A percentile compares a stretch with the other conserved stretches of the same genome.
These are phyloP conservation scores for Trichocladium antarcticum DNA, from an alignment of 495 filamentous ascomycete genomes.

Conservation along the genomic window DNA sequence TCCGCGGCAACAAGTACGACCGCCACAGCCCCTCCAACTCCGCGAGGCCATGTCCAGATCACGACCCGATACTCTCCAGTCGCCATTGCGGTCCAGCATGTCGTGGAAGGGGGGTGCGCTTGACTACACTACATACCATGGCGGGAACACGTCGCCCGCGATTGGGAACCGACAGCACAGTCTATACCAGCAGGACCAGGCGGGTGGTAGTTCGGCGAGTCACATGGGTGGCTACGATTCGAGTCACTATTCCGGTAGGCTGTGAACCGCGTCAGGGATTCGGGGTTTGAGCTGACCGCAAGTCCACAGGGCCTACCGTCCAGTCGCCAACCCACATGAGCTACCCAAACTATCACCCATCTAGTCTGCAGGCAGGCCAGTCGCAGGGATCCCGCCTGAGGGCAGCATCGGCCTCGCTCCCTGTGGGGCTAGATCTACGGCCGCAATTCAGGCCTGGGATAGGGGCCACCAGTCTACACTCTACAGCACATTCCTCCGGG, in stretches of 20 bases:
- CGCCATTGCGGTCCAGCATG: slow-evolving; percentile 49
- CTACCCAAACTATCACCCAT: slow-evolving; percentile 31
- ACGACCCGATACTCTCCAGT: slow-evolving; percentile 47
- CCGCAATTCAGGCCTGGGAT: slow-evolving; percentile 40
- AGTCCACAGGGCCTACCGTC: slow-evolving; percentile 30
- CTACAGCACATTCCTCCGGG: slow-evolving; percentile 29
- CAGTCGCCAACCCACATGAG: slow-evolving; percentile 40
- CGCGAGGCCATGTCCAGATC: slow-evolving; percentile 50
- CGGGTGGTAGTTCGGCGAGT: slow-evolving; percentile 14
- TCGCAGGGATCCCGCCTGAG: slow-evolving; percentile 37
- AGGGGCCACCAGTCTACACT: slow-evolving; percentile 30
- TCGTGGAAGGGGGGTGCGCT: slow-evolving; percentile 51
- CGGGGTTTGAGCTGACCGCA: background rate
- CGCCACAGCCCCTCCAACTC: slow-evolving; percentile 47
- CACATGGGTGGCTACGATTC: slow-evolving; percentile 38
- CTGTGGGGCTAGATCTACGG: slow-evolving; percentile 36
- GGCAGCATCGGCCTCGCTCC: slow-evolving; percentile 38
- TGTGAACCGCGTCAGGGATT: background rate
- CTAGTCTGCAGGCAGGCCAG: slow-evolving; percentile 33
- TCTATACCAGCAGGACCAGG: slow-evolving; percentile 25
- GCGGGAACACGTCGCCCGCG: slow-evolving; percentile 33
- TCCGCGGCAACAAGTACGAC: slow-evolving; percentile 34
- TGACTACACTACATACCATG: slow-evolving; percentile 42
- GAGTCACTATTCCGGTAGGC: slow-evolving; percentile 43
- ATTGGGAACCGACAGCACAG: slow-evolving; percentile 34